Evolutionary conservation across 129 eudicot species (phyloP), one percentile per base, ranked within the genome.

Genomic region (Cynara cardunculus): DNA sequence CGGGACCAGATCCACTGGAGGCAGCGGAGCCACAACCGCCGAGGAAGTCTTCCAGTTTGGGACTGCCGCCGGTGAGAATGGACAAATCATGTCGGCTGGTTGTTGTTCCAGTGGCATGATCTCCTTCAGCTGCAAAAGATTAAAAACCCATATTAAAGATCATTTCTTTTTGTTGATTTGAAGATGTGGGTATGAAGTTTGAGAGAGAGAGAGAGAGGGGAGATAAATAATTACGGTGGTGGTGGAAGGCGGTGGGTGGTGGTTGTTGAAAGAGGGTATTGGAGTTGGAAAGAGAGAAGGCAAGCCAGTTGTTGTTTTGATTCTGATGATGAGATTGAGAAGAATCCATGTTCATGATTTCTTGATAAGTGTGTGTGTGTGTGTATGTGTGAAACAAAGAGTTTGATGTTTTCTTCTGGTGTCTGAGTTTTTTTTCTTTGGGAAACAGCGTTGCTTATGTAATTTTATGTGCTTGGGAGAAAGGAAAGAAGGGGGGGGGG

Each of bases 41-140:
- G 8, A 91, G 85, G n/a, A 91, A 91, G 66, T 91, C 90, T 74
- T 89, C 97, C n/a, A 91, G 97, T 81, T 91, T 91, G 0, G 97
- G 97, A 59, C 88, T 86, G 25, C 79, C 86, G 49, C 83, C 82
- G 31, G 73, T 65, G 37, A 80, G 71, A 18, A 85, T 68, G 5
- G 87, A 75, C 32, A 77, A 72, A 12, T 81, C 81, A 25, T 37
- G 37, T 14, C 32, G 71, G 76, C 13, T 74, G 75, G 49, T 69
- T n/a, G 49, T 69, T n/a, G 67, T 56, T 41, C 75, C 49, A 76
- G 61, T 71, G 4, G 37, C 59, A 71, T n/a, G 24, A 56, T 73
- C 74, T 24, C 27, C 69, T 24, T 76, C 80, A 74, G 64, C 87
- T 81, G 71, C 73, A 81, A 81, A 72, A 16, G 21, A 74, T 25